phyloP scores from a whole-genome alignment of 2,329 filamentous ascomycete species.

The Ophioceras dolichostomum region DNA sequence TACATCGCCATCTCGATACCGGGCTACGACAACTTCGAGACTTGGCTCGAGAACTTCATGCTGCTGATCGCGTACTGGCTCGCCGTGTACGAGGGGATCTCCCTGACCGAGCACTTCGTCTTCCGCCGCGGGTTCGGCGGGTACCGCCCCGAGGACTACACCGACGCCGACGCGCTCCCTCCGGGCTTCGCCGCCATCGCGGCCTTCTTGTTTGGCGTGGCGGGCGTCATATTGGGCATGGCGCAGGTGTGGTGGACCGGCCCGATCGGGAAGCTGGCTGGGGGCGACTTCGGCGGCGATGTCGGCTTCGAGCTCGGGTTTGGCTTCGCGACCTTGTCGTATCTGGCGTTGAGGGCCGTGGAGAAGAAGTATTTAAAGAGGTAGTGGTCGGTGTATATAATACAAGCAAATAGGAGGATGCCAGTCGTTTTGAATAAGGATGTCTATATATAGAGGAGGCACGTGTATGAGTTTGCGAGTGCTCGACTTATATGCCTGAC shows the following conservation, averaged over 20 bases:
- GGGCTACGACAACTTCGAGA: slow-evolving; percentile 18
- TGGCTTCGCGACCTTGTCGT: slow-evolving; percentile 25
- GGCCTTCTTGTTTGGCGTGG: slow-evolving; percentile 19
- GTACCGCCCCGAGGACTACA: slow-evolving; percentile 31
- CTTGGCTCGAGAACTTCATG: slow-evolving; percentile 24
- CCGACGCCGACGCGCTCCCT: slow-evolving; percentile 27
- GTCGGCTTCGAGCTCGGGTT: slow-evolving; percentile 56
- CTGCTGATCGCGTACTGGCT: slow-evolving; percentile 27
- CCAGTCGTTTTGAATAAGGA: too few species aligned
- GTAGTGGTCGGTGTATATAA: too few species aligned
- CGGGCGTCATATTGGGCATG: slow-evolving; percentile 44
- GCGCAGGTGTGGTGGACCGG: slow-evolving; percentile 50
- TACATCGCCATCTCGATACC: slow-evolving; percentile 45
- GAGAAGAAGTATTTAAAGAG: too few species aligned
- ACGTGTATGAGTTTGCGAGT: too few species aligned
- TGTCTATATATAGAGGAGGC: too few species aligned
- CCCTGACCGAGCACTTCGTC: slow-evolving; percentile 21
- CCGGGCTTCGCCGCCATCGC: slow-evolving; percentile 21
- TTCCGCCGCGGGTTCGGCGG: slow-evolving; percentile 31
- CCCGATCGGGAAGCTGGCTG: slow-evolving; percentile 44
- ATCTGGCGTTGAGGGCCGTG: slow-evolving; percentile 33
- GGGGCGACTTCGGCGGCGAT: slow-evolving; percentile 26
- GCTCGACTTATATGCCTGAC: too few species aligned
- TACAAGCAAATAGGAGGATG: too few species aligned
- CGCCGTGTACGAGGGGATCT: slow-evolving; percentile 29